phyloP scores from a whole-genome alignment of 2,329 filamentous ascomycete species.

The Tolypocladium inflatum region DNA sequence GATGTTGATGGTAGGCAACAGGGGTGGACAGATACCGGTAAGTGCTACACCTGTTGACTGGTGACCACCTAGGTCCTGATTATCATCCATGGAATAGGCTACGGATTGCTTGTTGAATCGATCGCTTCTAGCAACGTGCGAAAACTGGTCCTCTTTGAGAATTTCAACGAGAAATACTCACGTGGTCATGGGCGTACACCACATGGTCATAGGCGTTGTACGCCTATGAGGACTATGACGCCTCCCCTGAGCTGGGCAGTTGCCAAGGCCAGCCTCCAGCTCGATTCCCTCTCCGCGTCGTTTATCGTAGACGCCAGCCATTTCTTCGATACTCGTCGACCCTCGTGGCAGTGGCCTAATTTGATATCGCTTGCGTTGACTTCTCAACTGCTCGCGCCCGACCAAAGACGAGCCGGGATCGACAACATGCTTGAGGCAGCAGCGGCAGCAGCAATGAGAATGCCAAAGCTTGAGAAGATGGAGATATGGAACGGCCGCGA shows the following conservation, averaged over 20 bases:
- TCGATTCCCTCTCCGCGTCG: not conserved
- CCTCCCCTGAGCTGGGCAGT: not conserved
- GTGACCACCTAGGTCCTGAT: not conserved
- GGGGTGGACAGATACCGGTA: not conserved
- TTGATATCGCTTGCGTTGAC: not conserved
- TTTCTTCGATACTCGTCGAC: not conserved
- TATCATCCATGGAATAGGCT: not conserved
- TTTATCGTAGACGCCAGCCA: not conserved
- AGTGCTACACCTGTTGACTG: not conserved
- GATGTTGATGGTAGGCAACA: not conserved
- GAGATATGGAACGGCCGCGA: not conserved
- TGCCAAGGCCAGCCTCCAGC: not conserved
- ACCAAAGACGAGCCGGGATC: not conserved
- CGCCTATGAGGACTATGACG: too few relatives aligned
- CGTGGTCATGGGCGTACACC: too few relatives aligned
- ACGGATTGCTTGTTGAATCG: not conserved
- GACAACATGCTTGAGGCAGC: not conserved
- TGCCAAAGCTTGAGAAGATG: not conserved
- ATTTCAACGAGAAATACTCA: not conserved
- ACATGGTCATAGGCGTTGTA: too few relatives aligned
- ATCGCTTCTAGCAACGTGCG: not conserved
- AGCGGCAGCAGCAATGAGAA: not conserved
- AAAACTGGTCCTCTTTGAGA: not conserved
- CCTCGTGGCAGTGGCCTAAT: not conserved
- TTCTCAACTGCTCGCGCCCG: not conserved